Base-by-base conservation (phyloP, 805 yeast genomes). In the Cyberlindnera sargentensis region DNA sequence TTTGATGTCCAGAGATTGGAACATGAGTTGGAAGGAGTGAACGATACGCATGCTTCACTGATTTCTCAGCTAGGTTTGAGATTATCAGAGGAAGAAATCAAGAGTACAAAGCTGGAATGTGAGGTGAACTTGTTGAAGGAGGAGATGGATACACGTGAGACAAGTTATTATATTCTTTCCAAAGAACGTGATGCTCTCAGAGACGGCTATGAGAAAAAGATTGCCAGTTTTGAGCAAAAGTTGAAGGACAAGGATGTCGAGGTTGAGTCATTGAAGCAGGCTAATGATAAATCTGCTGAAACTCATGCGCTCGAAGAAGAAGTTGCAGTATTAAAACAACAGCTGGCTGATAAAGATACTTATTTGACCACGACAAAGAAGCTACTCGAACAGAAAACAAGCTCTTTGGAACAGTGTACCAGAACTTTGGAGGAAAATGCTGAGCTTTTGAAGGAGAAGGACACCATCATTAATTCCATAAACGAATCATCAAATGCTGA, bases 1-100 rank as follows among this genome's bases (percentile, higher is more conserved):
- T 47, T 47, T 29, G 51, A 51, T n/a, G 39, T 34, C 3, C 47
- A 49, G 26, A 37, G 36, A 4, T 31, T 43, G 15, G 23, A 27
- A 8, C 27, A 31, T 1, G 42, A 43, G 3, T 35, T 51, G 28
- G 47, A 43, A 26, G 34, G 43, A n/a, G 11, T 52, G n/a, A 45
- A 52, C 27, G 41, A 40, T 9, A 37, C 38, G 3, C 31, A 48
- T 27, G 36, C 42, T 2, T 30, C 37, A 3, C 32, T 45, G 36
- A 24, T 42, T 8, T 20, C 42, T 7, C 34, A 37, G 40, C 24
- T 47, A 3, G 40, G 43, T 28, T 4, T 45, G 23, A 36, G 44
- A 11, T 49, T 63, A 25, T 55, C 62, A 6, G 49, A 50, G 11
- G 52, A 48, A 24, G 56, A 54, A 23, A 49, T 43, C 23, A 38